A percentile compares a stretch with the other conserved stretches of the same genome.
These are phyloP conservation scores for Schizopora paradoxa DNA, from an alignment of 1,284 basidiomycete species.

Conservation along the genomic window DNA sequence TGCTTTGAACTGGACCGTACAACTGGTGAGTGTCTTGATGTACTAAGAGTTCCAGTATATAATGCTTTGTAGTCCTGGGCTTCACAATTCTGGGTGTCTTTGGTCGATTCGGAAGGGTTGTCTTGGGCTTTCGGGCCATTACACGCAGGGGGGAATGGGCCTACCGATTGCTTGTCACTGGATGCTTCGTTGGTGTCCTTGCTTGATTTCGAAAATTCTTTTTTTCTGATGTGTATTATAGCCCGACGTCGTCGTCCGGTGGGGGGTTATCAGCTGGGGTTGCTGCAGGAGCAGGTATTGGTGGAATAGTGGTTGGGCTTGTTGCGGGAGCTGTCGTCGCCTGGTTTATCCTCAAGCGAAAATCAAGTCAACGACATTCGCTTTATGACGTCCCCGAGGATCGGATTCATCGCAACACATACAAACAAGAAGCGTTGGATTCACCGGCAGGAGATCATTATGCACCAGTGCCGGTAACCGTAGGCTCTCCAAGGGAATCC, in stretches of 20 bases:
- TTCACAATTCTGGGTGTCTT: slow-evolving; percentile 49
- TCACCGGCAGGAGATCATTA: too few species aligned
- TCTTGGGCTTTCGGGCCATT: slow-evolving; percentile 53
- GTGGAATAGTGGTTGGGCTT: slow-evolving; percentile 39
- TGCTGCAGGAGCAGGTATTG: slow-evolving; percentile 38
- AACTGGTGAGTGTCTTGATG: slow-evolving; percentile 29
- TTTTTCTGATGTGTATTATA: not conserved
- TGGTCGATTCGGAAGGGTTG: slow-evolving; percentile 45
- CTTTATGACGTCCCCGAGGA: too few species aligned
- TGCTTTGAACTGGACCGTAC: slow-evolving; percentile 52
- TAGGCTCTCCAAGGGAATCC: too few species aligned
- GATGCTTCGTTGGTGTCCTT: slow-evolving; percentile 15
- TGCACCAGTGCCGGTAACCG: too few species aligned
- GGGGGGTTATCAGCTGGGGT: slow-evolving; percentile 23
- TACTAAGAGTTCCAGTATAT: not conserved
- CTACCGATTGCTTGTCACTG: slow-evolving; percentile 36
- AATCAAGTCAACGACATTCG: too few species aligned
- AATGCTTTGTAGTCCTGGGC: slow-evolving; percentile 39
- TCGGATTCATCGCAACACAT: too few species aligned
- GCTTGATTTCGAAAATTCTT: slow-evolving; percentile 2
- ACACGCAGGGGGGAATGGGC: slow-evolving; percentile 39
- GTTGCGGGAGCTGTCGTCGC: slow-evolving; percentile 32
- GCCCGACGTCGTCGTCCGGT: not conserved
- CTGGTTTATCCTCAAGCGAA: too few species aligned
- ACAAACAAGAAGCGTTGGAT: too few species aligned